phyloP scores from a whole-genome alignment of 176 grass and related monocot species.

The Dactylis glomerata region DNA sequence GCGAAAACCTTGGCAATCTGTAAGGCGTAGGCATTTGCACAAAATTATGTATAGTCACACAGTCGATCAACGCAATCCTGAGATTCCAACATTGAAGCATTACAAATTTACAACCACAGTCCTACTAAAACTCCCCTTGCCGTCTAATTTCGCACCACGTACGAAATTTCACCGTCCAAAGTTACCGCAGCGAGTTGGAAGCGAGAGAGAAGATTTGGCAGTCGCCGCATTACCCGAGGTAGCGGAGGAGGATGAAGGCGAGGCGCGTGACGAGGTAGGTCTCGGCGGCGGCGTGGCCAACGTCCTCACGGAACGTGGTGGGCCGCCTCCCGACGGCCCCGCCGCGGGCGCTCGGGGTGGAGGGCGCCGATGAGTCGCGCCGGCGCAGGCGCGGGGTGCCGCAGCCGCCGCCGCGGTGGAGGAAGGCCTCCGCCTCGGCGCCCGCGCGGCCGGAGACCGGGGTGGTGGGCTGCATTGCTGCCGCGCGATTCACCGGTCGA shows the following conservation, averaged over 20 bases:
- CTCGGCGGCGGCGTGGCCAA: constrained; percentile 76
- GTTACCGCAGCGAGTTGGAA: background rate
- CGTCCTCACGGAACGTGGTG: constrained; percentile 55
- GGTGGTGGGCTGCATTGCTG: constrained; percentile 13
- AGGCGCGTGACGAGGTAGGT: constrained; percentile 86
- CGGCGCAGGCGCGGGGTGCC: constrained; percentile 29
- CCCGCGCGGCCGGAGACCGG: background rate
- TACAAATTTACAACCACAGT: background rate
- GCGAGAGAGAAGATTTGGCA: background rate
- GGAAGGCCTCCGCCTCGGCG: constrained; percentile 28
- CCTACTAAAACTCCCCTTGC: background rate
- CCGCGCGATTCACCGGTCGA: background rate
- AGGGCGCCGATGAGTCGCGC: background rate
- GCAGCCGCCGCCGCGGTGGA: too few relatives aligned
- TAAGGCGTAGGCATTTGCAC: background rate
- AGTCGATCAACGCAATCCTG: background rate
- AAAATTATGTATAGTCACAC: background rate
- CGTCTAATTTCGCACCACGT: background rate
- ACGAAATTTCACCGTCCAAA: background rate
- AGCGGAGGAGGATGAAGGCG: constrained; percentile 74
- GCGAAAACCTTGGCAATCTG: background rate
- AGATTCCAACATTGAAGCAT: background rate
- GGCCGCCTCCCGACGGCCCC: background rate
- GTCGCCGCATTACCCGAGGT: constrained; percentile 58
- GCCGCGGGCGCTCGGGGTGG: constrained; percentile 7